A percentile compares a stretch with the other conserved stretches of the same genome.
phyloP scores from a whole-genome alignment of 2,329 filamentous ascomycete genomes.

The Tolypocladium amazonense region DNA sequence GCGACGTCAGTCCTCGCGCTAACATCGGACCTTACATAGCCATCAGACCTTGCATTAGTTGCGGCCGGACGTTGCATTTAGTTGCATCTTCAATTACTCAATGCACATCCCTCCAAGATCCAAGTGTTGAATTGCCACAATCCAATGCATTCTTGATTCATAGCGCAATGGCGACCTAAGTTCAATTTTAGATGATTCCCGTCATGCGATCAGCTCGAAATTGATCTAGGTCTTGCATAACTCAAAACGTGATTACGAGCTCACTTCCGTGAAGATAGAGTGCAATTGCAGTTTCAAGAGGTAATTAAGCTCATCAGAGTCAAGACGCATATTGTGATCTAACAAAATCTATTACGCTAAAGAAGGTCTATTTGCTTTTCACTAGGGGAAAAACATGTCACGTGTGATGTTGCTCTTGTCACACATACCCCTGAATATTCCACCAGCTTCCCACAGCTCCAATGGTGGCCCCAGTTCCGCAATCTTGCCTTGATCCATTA shows the following conservation, averaged over 20 bases:
- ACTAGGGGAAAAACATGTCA: neutral
- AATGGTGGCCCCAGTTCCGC: conserved; percentile 75
- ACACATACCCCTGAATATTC: conserved; percentile 86
- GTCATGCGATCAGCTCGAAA: too few species aligned
- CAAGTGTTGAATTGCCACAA: too few species aligned
- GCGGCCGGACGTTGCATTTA: neutral
- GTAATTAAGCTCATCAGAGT: too few species aligned
- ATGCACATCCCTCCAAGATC: neutral
- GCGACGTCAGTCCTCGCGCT: neutral
- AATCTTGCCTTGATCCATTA: conserved; percentile 86
- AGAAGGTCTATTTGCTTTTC: neutral
- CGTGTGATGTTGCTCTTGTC: conserved; percentile 68
- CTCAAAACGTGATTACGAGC: too few species aligned
- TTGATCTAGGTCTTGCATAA: too few species aligned
- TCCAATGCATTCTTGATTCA: neutral
- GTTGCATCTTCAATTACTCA: neutral
- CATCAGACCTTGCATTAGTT: neutral
- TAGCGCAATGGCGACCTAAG: too few species aligned
- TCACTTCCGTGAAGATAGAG: too few species aligned
- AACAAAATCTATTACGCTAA: neutral
- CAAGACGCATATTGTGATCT: too few species aligned
- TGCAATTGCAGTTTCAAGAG: too few species aligned
- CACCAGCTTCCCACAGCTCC: conserved; percentile 58
- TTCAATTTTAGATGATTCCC: too few species aligned
- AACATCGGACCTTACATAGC: neutral